Base-by-base conservation (phyloP, 2,329 filamentous ascomycete genomes). In the Achaetomium macrosporum region DNA sequence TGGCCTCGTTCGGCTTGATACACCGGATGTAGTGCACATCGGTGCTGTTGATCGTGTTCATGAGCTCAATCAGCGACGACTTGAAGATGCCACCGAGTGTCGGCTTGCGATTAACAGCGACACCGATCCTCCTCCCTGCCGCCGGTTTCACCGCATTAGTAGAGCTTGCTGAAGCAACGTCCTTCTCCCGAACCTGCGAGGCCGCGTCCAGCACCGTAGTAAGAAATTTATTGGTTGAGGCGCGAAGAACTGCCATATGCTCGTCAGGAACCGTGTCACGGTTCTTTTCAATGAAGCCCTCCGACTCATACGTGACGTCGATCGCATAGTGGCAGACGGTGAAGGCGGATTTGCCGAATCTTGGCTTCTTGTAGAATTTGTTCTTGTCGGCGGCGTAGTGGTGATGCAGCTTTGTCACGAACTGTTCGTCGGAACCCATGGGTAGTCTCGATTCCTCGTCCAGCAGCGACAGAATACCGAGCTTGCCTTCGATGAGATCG, bases 241-340 rank as follows among this genome's bases (percentile, higher is more conserved):
- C 84, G 62, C 83, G 86, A 59, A 99, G 79, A 36, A 99, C 87
- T 54, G 93, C 90, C 84, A 99, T 88, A 68, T 97, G 93, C 73
- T 99, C 93, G 66, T 99, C 93, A 6, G 93, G 93, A 43, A 99
- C 93, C 17, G 95, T 99, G 70, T 99, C 93, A 69, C 93, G 84
- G 72, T 99, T 99, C 81, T 99, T 99, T 71, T 99, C 95, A 65
- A 99, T 96, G 73, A 99, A 99, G 43, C 93, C 93, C 63, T 99
- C 93, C 1, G 92, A 97, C 71, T 99, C 93, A 68, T 99, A 99
- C 16, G 92, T 97, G 63, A 99, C 93, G 65, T 99, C 93, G 52
- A 99, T 79, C 48, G 93, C 93, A 72, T 99, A 99, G 73, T 99
- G 95, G 71, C 92, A 97, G 58, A 99, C 91, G 8, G 93, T 97